Evolutionary conservation across 371 early-diverging fungal genomes (phyloP), one percentile per base, ranked within the genome.

Genomic region (Nematocida major): DNA sequence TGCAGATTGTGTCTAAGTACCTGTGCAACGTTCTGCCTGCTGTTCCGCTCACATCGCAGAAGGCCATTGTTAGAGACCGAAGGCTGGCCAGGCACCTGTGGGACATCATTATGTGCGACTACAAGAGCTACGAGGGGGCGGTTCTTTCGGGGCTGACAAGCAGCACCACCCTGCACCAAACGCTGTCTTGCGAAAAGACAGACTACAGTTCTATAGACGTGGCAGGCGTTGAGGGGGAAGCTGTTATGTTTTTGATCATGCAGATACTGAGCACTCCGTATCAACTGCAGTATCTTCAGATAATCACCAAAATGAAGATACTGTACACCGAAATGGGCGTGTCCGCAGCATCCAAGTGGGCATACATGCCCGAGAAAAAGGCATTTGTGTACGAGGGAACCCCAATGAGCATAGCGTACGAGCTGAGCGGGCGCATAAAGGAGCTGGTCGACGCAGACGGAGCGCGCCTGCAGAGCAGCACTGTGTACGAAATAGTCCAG

Each of bases 241-340:
- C 3, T n/a, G 36, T 47, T 3, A 5, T 73, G 3, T 73, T 73
- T 38, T 5, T 73, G 5, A 9, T 63, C 2, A 11, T 65, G 39
- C 54, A 51, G 5, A 36, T 63, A 51, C 28, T 73, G 20, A 51
- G 49, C 13, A 73, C 59, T 1, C n/a, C 45, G 40, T 61, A 73
- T 36, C 49, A 50, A 28, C 9, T 73, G 54, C 76, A 73, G 15
- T 73, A 73, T 45, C 11, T 73, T 9, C 76, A 73, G 61, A 43
- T 73, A 42, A 20, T 61, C 5, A 65, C 61, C 3, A 47, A 39
- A 34, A 57, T 57, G 57, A 57, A 57, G 57, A 7, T 57, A 0
- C 22, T 57, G 2, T 11, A 34, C 28, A 57, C 15, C 38, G 28
- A 30, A 15, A 7, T 11, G 5, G 34, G 7, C 9, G 11, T 7